A percentile compares a stretch with the other conserved stretches of the same genome.
Conservation (phyloP, 495 filamentous ascomycete species). For the Rhypophila decipiens region DNA sequence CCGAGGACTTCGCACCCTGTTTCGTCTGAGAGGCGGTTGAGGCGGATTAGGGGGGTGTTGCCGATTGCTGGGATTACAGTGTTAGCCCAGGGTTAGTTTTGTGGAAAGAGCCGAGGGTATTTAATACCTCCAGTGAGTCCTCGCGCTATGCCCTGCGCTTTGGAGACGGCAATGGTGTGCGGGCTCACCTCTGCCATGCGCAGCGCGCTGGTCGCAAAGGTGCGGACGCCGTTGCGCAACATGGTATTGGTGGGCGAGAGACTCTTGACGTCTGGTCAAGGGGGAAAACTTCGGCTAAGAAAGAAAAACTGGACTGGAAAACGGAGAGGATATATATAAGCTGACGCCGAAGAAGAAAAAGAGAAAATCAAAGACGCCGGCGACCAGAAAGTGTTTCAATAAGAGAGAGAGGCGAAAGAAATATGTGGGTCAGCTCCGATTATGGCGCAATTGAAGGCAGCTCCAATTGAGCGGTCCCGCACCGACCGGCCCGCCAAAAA, state of each 20-base stretch:
- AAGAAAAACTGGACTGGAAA: no score
- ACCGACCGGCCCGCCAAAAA: constrained; percentile 12
- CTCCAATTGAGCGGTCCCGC: no score
- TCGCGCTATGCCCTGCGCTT: constrained; percentile 74
- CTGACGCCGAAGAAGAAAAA: no score
- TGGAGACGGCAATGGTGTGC: constrained; percentile 53
- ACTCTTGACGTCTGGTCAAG: no score
- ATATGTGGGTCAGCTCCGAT: not conserved
- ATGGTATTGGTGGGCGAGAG: constrained; percentile 20
- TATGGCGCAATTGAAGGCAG: constrained; percentile 19
- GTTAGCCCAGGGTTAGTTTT: not conserved
- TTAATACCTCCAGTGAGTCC: constrained; percentile 77
- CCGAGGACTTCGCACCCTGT: constrained; percentile 93
- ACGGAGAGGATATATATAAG: no score
- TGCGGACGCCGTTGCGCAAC: constrained; percentile 48
- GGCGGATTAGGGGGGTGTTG: constrained; percentile 88
- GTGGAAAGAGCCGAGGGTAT: not conserved
- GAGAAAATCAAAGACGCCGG: not conserved
- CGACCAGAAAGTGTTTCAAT: no score
- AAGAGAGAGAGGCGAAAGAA: constrained; percentile 1
- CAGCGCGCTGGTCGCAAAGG: constrained; percentile 43
- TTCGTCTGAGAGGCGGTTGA: constrained; percentile 81
- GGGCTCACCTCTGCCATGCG: constrained; percentile 30
- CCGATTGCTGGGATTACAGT: constrained; percentile 65
- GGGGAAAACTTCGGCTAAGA: no score